Conservation (phyloP, 352 stramenopile species). For the Pythium diclinum region DNA sequence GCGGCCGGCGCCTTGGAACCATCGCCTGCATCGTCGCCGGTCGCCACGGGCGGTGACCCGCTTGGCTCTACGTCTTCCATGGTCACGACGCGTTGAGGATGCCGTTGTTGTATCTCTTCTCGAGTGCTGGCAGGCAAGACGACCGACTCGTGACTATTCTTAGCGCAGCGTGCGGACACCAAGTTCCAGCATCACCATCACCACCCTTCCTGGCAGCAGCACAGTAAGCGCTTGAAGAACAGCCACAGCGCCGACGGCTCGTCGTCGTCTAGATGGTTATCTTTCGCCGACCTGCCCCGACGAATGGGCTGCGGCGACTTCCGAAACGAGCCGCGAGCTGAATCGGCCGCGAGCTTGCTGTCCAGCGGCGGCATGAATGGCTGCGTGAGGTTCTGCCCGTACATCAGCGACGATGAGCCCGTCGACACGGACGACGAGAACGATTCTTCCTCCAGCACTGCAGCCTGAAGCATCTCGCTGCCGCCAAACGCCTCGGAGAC, state of each 20-base stretch:
- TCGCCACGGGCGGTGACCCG: not conserved
- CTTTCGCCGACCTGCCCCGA: conserved; percentile 15
- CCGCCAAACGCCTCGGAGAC: conserved; percentile 74
- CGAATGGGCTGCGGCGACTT: conserved; percentile 9
- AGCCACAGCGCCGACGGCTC: conserved; percentile 25
- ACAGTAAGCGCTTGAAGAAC: conserved; percentile 31
- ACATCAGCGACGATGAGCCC: conserved; percentile 37
- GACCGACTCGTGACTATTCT: conserved; percentile 6
- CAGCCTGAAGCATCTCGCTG: conserved; percentile 22
- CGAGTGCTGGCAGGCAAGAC: not conserved
- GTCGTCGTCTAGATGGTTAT: conserved; percentile 1
- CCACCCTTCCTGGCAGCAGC: conserved; percentile 28
- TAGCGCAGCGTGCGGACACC: conserved; percentile 1
- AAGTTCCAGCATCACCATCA: not conserved
- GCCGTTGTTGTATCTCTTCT: not conserved
- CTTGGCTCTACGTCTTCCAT: not conserved
- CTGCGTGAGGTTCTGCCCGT: conserved; percentile 26
- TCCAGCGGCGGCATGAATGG: conserved; percentile 15
- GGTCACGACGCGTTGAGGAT: not conserved
- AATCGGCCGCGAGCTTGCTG: conserved; percentile 12
- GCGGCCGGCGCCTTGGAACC: not conserved
- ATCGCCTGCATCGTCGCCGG: not conserved
- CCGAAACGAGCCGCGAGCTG: conserved; percentile 9
- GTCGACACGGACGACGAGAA: conserved; percentile 24
- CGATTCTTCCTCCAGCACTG: conserved; percentile 20